Evolutionary conservation across 225 moss, liverwort and hornwort genomes (phyloP).

Genomic region (Polytrichum commune): DNA sequence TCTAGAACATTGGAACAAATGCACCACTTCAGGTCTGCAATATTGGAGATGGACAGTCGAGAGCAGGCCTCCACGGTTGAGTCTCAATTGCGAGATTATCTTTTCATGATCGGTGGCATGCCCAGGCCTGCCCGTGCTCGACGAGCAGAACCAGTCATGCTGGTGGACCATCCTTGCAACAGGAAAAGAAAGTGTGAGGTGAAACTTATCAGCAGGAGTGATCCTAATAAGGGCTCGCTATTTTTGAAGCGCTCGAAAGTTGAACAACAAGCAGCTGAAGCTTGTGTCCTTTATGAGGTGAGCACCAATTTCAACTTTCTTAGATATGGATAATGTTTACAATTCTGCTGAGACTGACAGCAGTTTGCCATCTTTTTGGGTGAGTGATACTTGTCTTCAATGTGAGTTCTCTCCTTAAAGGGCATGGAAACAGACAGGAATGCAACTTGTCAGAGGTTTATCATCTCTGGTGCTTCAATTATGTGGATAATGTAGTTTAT

Average conservation of each 20-base stretch:
- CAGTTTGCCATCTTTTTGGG: too few species aligned
- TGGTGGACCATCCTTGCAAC: slow-evolving; percentile 51
- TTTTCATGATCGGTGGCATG: slow-evolving; percentile 54
- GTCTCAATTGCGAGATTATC: slow-evolving; percentile 31
- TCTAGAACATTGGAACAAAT: neutral
- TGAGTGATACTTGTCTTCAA: too few species aligned
- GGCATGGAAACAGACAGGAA: too few species aligned
- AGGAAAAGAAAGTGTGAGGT: slow-evolving; percentile 15
- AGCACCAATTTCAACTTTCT: neutral
- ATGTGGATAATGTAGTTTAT: too few species aligned
- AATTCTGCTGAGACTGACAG: too few species aligned
- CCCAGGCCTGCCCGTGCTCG: slow-evolving; percentile 49
- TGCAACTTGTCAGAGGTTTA: too few species aligned
- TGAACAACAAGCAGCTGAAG: slow-evolving; percentile 17
- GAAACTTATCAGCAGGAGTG: slow-evolving; percentile 15
- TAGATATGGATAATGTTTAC: too few species aligned
- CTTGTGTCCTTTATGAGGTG: slow-evolving; percentile 11
- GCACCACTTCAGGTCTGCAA: slow-evolving; percentile 17
- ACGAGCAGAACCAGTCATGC: slow-evolving; percentile 18
- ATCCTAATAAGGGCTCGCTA: slow-evolving; percentile 2
- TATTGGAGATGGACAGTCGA: slow-evolving; percentile 38
- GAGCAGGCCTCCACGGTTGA: slow-evolving; percentile 31
- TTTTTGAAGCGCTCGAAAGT: slow-evolving; percentile 3
- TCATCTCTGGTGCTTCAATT: too few species aligned
- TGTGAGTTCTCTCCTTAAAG: too few species aligned